Evolutionary conservation across 495 filamentous ascomycete genomes (phyloP), one percentile per base, ranked within the genome.

Genomic region (Extremus antarcticus): DNA sequence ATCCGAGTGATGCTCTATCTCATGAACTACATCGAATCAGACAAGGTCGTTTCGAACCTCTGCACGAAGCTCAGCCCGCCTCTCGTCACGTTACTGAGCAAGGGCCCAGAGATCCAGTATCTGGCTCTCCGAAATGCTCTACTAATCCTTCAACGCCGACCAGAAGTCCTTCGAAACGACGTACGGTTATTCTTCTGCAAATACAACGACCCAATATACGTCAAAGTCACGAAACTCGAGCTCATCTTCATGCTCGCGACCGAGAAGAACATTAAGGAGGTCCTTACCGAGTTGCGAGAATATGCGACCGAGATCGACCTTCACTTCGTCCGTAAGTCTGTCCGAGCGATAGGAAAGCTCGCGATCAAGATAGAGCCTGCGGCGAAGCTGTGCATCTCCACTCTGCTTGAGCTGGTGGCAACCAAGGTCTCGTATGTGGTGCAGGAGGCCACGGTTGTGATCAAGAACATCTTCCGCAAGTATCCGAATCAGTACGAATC

Each of bases 351-450:
- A 59, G 92, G 92, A 20, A 97, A 99, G 71, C 75, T 99, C 55
- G 92, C 92, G 56, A 97, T 99, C 71, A 99, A 99, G 72, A 99
- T 99, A 58, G 91, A 96, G 69, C 88, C 92, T 1, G 87, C 94
- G 1, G 88, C 91, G 3, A 79, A 80, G 60, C 79, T 83, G 43
- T 99, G 92, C 70, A 97, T 99, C 64, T 87, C 91, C 61, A 85
- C 90, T 8, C 76, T 99, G 0, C 78, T 99, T 25, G 90, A 96
- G 48, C 78, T 99, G 21, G 92, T 99, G 13, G 82, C 90, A 20
- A 96, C 92, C n/a, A 97, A 97, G 71, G 87, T 99, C 47, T 89
- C 87, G n/a, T 99, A 99, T 67, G 97, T 99, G 51, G 92, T 99
- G 3, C 92, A 99, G 69, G 92, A 99, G 71, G 92, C 92, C n/a